phyloP scores from a whole-genome alignment of 2,329 filamentous ascomycete genomes.

The Alternaria triticina region DNA sequence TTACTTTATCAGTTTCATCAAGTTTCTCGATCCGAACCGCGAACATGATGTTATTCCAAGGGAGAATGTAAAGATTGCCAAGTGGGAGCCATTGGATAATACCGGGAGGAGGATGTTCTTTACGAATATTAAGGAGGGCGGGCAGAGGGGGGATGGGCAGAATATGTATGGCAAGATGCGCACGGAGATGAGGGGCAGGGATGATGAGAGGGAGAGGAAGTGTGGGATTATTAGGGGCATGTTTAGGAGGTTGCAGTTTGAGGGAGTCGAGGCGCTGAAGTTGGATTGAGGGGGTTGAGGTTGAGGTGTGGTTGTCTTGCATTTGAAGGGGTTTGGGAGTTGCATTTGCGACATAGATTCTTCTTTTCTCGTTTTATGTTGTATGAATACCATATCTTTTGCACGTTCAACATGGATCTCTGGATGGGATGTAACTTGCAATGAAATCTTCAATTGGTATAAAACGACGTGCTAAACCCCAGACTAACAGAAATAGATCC shows the following conservation, averaged over 20 bases:
- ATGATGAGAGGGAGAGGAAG: slow-evolving; percentile 25
- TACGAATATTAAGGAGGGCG: slow-evolving; percentile 37
- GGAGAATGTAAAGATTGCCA: slow-evolving; percentile 3
- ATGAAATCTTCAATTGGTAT: neutral
- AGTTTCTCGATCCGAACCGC: slow-evolving; percentile 40
- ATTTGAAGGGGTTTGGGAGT: neutral
- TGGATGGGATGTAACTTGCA: neutral
- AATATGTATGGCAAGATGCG: slow-evolving; percentile 29
- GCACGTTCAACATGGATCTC: neutral
- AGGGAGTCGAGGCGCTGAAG: slow-evolving; percentile 24
- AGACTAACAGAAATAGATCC: neutral
- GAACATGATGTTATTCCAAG: slow-evolving; percentile 17
- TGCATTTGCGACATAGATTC: neutral
- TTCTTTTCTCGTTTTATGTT: neutral
- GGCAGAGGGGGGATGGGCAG: slow-evolving; percentile 26
- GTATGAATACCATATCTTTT: neutral
- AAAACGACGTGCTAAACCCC: neutral
- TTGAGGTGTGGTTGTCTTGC: neutral
- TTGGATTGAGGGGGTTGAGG: neutral
- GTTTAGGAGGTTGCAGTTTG: slow-evolving; percentile 38
- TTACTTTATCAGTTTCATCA: slow-evolving; percentile 44
- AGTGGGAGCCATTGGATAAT: slow-evolving; percentile 34
- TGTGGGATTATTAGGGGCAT: slow-evolving; percentile 28
- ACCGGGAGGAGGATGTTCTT: slow-evolving; percentile 35
- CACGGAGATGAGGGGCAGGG: slow-evolving; percentile 29